These are phyloP conservation scores for Backusella macrospora DNA, from an alignment of 192 early-diverging fungal genomes.

Conservation along the genomic window DNA sequence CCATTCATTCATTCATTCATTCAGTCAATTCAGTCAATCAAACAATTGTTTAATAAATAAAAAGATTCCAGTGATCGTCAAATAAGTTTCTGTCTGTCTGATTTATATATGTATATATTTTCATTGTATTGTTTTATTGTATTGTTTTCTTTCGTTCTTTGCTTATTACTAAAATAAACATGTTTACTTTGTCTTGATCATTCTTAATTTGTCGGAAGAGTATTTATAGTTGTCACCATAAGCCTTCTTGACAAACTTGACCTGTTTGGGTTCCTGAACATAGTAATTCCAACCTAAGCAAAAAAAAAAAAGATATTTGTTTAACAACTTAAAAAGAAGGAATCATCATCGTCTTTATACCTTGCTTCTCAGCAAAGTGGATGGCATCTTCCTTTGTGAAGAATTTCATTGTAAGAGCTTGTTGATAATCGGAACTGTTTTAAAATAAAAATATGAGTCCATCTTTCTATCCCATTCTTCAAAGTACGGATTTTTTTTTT, in stretches of 20 bases:
- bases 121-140: too few relatives aligned
- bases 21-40: too few relatives aligned
- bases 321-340: neutral
- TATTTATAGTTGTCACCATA: slow-evolving; percentile 96
- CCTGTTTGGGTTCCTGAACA: slow-evolving; percentile 89
- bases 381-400: slow-evolving; percentile 84
- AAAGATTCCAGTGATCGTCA: too few relatives aligned
- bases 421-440: slow-evolving; percentile 77
- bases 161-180: neutral
- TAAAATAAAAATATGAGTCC: neutral
- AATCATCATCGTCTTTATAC: slow-evolving; percentile 21
- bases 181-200: slow-evolving; percentile 84
- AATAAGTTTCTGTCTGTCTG: too few relatives aligned
- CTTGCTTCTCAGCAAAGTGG: slow-evolving; percentile 94
- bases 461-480: neutral
- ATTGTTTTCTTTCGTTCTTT: neutral
- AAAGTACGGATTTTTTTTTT: slow-evolving; percentile 23
- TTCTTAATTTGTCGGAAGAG: slow-evolving; percentile 73
- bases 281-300: slow-evolving; percentile 78
- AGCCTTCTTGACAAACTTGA: slow-evolving; percentile 74
- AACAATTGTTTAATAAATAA: too few relatives aligned
- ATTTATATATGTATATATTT: too few relatives aligned
- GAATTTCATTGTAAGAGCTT: slow-evolving; percentile 86
- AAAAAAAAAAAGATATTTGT: neutral
- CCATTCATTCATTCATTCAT: too few relatives aligned